Base-by-base conservation (phyloP, 2,329 filamentous ascomycete species). In the Dactylellina sp. region DNA sequence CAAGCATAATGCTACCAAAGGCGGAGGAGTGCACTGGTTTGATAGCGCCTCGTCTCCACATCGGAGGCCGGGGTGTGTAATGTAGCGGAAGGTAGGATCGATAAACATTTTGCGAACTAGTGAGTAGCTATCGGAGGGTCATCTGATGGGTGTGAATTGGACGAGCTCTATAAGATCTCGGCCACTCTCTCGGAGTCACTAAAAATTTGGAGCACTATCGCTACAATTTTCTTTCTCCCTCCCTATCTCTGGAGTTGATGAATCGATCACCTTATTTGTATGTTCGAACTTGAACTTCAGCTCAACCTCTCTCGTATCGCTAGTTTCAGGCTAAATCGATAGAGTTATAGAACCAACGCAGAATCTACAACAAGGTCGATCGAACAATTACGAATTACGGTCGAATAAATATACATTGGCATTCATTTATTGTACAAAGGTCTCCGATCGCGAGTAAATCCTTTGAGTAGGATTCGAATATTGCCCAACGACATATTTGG, bases 11-110 rank as follows among this genome's bases (percentile, higher is more conserved):
- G 62, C 44, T 59, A 18, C 35, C 39, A 53, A 68, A 68, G 39
- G 63, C 53, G 63, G 63, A 68, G 63, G 63, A 60, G 63, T 68
- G 63, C 62, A 44, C 44, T 25, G n/a, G 16, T 50, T 18, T 20
- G 25, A 28, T 12, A 9, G 35, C 14, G 24, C 35, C 25, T 49
- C 22, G 55, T 49, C 53, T 46, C 53, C 55, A 53, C 63, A 68
- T 50, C 53, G 63, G 16, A 11, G 46, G 60, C 62, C 25, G 22
- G 52, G 63, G 53, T 56, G 22, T 35, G 46, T 53, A 18, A 39
- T 68, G 53, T 44, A 60, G 40, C 50, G 44, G 44, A 24, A 68
- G 47, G 59, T 68, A 60, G 18, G 7, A 56, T 35, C 28, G 25
- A 5, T 57, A 22, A n/a, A 49, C 14, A 25, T 14, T 37, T 59